phyloP scores from a whole-genome alignment of 2,329 filamentous ascomycete genomes.

The Trichoderma harzianum region DNA sequence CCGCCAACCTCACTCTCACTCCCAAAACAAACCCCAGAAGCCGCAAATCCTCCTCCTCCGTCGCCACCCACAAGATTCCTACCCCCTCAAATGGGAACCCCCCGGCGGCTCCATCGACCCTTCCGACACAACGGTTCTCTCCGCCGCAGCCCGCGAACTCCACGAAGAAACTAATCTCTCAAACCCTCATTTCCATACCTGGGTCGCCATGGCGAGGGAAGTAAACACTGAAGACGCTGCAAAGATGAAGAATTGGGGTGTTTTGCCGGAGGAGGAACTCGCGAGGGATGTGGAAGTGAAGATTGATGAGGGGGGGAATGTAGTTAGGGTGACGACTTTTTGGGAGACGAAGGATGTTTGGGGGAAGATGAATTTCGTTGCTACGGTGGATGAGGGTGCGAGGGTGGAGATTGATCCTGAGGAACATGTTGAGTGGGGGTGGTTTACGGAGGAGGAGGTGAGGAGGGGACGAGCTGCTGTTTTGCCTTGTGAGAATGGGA shows the following conservation, averaged over 20 bases:
- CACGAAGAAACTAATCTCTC: conserved; percentile 44
- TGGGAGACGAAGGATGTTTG: conserved; percentile 26
- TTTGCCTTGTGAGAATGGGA: not conserved
- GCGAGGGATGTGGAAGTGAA: not conserved
- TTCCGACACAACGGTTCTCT: conserved; percentile 42
- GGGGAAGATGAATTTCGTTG: conserved; percentile 30
- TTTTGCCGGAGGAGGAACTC: conserved; percentile 19
- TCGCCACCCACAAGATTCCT: conserved; percentile 22
- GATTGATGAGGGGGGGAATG: not conserved
- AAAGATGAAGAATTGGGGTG: not conserved
- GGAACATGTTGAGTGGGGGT: conserved; percentile 39
- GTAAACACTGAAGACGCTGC: not conserved
- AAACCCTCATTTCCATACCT: conserved; percentile 27
- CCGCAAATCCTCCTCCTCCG: conserved; percentile 18
- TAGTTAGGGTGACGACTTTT: conserved; percentile 23
- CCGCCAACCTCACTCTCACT: not conserved
- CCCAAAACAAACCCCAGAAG: not conserved
- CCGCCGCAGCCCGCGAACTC: conserved; percentile 44
- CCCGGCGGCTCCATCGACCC: conserved; percentile 29
- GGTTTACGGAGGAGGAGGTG: conserved; percentile 38
- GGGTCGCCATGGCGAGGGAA: conserved; percentile 19
- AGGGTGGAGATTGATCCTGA: conserved; percentile 29
- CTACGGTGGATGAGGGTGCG: conserved; percentile 27
- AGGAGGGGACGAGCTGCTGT: conserved; percentile 22
- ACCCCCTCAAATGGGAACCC: conserved; percentile 24